Conservation (phyloP, 2,329 filamentous ascomycete species). For the Diaporthe citrichinensis region DNA sequence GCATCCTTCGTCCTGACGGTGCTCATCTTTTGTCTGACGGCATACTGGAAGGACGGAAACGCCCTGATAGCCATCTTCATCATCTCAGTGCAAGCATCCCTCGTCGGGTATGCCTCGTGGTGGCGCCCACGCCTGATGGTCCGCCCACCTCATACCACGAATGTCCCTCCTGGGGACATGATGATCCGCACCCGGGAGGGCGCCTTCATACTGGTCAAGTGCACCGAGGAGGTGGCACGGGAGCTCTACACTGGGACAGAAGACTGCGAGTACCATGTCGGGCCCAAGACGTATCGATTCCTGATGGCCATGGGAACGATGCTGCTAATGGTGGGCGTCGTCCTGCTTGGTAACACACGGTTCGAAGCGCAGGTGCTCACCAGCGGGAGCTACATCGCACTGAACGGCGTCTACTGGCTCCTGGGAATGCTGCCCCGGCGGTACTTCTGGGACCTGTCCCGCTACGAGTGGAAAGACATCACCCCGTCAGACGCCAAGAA, state of each 20-base stretch:
- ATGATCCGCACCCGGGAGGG: conserved; percentile 73
- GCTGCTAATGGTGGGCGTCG: conserved; percentile 72
- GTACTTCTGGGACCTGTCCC: conserved; percentile 70
- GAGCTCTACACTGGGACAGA: conserved; percentile 74
- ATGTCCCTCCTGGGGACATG: conserved; percentile 70
- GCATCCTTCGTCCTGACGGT: conserved; percentile 65
- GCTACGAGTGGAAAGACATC: conserved; percentile 45
- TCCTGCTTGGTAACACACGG: conserved; percentile 73
- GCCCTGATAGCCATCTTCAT: conserved; percentile 65
- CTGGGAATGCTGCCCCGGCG: conserved; percentile 64
- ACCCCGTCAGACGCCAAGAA: conserved; percentile 39
- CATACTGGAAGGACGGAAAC: conserved; percentile 62
- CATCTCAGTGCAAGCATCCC: conserved; percentile 66
- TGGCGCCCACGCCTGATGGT: conserved; percentile 70
- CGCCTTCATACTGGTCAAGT: conserved; percentile 70
- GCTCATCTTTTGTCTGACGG: conserved; percentile 61
- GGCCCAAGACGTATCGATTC: conserved; percentile 60
- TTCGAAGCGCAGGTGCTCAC: conserved; percentile 73
- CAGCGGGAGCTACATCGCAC: conserved; percentile 68
- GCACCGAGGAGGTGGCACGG: conserved; percentile 72
- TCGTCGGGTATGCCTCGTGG: conserved; percentile 70
- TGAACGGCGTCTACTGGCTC: conserved; percentile 73
- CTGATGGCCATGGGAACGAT: conserved; percentile 72
- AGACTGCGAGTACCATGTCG: conserved; percentile 69
- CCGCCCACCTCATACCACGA: conserved; percentile 60